These are phyloP conservation scores for Iberis pinnata DNA, from an alignment of 345 rosid genomes.

Conservation along the genomic window DNA sequence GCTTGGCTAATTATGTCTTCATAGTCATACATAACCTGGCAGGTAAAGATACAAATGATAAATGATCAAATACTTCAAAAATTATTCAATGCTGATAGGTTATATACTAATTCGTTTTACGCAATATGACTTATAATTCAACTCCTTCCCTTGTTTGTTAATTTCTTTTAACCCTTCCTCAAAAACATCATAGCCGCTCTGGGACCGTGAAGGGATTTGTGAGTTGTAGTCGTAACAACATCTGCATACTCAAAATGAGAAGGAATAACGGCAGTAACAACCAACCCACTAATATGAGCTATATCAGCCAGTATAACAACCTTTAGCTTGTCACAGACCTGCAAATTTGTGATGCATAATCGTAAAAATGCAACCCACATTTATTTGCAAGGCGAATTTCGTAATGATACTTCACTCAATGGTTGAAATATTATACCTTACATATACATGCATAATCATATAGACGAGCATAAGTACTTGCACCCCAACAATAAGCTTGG, in stretches of 20 bases:
- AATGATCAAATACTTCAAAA: too few relatives aligned
- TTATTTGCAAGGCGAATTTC: too few relatives aligned
- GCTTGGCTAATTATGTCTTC: constrained; percentile 98
- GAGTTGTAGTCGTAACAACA: constrained; percentile 95
- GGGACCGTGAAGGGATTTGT: constrained; percentile 98
- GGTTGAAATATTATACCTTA: constrained; percentile 52
- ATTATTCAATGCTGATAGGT: too few relatives aligned
- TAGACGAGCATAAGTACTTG: constrained; percentile 92
- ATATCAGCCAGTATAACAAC: constrained; percentile 90
- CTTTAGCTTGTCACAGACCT: constrained; percentile 98
- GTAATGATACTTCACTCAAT: too few relatives aligned
- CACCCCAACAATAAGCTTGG: constrained; percentile 96
- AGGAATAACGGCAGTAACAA: constrained; percentile 92
- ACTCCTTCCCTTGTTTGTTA: constrained; percentile 96
- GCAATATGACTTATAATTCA: too few relatives aligned
- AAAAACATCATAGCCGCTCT: constrained; percentile 99
- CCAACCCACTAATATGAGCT: constrained; percentile 98
- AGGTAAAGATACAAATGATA: background rate
- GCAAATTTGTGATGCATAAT: too few relatives aligned
- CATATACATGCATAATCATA: constrained; percentile 90
- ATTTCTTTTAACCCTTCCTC: constrained; percentile 87
- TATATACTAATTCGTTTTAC: too few relatives aligned
- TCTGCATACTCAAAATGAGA: constrained; percentile 99
- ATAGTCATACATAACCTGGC: constrained; percentile 77
- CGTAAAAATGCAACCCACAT: too few relatives aligned